Base-by-base conservation (phyloP, 2,329 filamentous ascomycete species). In the Uncinocarpus reesii region DNA sequence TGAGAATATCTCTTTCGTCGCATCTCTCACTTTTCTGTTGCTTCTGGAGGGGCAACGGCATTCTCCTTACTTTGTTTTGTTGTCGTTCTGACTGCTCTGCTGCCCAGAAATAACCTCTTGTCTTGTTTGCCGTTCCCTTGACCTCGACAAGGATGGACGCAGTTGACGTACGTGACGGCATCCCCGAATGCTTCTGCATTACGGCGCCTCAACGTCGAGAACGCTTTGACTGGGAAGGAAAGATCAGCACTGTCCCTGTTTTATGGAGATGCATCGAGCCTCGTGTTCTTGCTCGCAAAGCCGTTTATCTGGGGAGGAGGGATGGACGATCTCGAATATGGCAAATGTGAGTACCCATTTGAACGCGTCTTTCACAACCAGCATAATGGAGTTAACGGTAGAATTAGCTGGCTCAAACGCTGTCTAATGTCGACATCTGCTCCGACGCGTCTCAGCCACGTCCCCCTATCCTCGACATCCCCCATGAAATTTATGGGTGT, bases 171-270 rank as follows among this genome's bases (percentile, higher is more conserved):
- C 45, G 45, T 7, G 18, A 34, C n/a, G 45, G 45, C 11, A 15
- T 47, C 13, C 45, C 45, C 15, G 45, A 47, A n/a, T 31, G 23
- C 16, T 47, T 41, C 10, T 47, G 45, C 26, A 47, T 47, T n/a
- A 41, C 26, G 2, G 45, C 45, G 8, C 48, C 48, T 37, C 28
- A 21, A 16, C 36, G 45, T 18, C 45, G 45, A 6, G 42, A 47
- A 21, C 48, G 48, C 21, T 46, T 50, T n/a, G 32, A 34, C 21
- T 50, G 48, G 48, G 24, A 46, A 29, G 45, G 45, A 11, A 47
- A 47, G 21, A 6, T 47, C 18, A 41, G 35, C 28, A 47, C 7
- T 7, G 37, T 40, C 7, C 45, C n/a, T 47, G 18, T 47, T 47
- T n/a, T 24, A 34, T 41, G 45, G 36, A 35, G 45, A 47, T n/a